These are phyloP conservation scores for Aureobasidium melanogenum DNA, from an alignment of 2,329 filamentous ascomycete species.

Conservation along the genomic window DNA sequence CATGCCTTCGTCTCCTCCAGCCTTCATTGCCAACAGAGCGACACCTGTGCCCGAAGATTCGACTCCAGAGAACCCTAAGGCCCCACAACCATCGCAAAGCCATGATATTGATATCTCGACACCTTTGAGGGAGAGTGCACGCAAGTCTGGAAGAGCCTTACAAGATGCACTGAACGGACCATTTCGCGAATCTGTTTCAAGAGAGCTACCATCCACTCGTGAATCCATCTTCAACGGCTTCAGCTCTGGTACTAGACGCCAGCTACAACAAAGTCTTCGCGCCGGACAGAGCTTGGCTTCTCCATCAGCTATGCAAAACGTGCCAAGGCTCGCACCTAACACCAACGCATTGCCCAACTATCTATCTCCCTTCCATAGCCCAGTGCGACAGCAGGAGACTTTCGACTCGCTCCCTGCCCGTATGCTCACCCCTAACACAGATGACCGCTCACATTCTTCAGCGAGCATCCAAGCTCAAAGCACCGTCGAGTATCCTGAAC, in stretches of 20 bases:
- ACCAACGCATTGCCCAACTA: not conserved
- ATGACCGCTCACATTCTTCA: not conserved
- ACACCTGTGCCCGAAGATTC: constrained; percentile 10
- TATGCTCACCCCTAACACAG: constrained; percentile 13
- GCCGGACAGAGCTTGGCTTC: constrained; percentile 30
- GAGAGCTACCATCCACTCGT: not conserved
- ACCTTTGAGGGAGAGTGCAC: constrained; percentile 12
- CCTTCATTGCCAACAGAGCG: constrained; percentile 4
- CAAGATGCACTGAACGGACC: constrained; percentile 14
- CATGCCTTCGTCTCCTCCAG: constrained; percentile 25
- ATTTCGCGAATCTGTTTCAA: constrained; percentile 2
- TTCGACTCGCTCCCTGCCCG: constrained; percentile 13
- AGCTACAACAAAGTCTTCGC: constrained; percentile 30
- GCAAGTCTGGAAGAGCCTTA: constrained; percentile 13
- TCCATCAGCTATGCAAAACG: constrained; percentile 2
- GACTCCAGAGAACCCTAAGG: constrained; percentile 4
- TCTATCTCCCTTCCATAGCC: constrained; percentile 11
- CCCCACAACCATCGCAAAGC: not conserved
- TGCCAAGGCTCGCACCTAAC: not conserved
- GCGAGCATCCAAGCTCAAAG: not conserved
- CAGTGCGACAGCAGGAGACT: not conserved
- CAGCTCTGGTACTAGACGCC: constrained; percentile 29
- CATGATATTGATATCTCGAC: constrained; percentile 6
- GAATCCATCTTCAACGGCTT: constrained; percentile 28
- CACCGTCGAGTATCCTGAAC: not conserved